phyloP scores from a whole-genome alignment of 441 rosid genomes.

The Mallotus japonicus region DNA sequence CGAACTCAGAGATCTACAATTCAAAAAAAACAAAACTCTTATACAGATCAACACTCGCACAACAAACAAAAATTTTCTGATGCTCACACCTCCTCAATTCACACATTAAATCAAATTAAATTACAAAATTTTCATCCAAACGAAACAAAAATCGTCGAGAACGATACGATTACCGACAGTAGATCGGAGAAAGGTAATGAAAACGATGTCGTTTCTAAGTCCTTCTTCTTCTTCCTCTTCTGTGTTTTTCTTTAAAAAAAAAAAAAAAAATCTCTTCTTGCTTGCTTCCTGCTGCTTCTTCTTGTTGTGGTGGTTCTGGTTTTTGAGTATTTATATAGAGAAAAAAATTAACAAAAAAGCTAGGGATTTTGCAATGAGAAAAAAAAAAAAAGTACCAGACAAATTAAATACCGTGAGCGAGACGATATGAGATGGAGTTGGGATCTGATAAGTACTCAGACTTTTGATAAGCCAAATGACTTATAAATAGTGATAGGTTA shows the following conservation, averaged over 20 bases:
- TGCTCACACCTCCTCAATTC: not conserved
- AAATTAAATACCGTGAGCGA: conserved; percentile 43
- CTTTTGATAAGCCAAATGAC: rapidly evolving
- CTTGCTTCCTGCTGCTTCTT: conserved; percentile 6
- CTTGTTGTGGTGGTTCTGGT: conserved; percentile 18
- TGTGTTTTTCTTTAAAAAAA: not conserved
- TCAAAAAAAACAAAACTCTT: not conserved
- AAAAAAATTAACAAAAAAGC: conserved; percentile 11
- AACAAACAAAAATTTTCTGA: not conserved
- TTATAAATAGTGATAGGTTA: conserved; percentile 2
- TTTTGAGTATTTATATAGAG: conserved; percentile 45
- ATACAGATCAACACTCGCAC: not conserved
- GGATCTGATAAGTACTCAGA: conserved; percentile 11
- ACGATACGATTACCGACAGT: not conserved
- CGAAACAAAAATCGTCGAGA: not conserved
- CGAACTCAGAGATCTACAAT: conserved; percentile 21
- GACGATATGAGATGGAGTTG: conserved; percentile 29
- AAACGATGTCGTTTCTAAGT: not conserved
- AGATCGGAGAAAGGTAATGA: conserved; percentile 25
- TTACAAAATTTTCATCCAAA: not conserved
- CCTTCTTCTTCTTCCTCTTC: conserved; percentile 10
- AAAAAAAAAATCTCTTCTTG: no score
- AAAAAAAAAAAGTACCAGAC: conserved; percentile 33
- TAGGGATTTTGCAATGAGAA: conserved; percentile 51
- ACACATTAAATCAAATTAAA: not conserved